Percentiles rank a stretch among this genome's conserved stretches.
Conservation (phyloP, 2,329 filamentous ascomycete genomes). For the Stachybotrys echinatus region DNA sequence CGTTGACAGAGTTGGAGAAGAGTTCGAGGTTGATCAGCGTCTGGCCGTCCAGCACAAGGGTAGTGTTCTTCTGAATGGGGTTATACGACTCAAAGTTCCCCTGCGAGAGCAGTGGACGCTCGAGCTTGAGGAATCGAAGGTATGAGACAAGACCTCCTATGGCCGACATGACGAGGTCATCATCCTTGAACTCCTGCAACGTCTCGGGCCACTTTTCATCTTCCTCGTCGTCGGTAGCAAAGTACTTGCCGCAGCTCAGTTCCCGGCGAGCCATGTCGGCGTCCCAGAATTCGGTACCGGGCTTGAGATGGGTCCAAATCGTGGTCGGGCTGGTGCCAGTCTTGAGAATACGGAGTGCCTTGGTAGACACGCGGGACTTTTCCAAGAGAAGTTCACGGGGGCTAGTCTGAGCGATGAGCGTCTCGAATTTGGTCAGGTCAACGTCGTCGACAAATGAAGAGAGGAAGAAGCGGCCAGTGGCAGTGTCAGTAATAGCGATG, state of each 20-base stretch:
- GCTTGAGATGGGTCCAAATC: constrained; percentile 90
- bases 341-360: constrained; percentile 86
- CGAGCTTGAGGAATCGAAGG: constrained; percentile 79
- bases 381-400: constrained; percentile 87
- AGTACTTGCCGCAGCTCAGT: constrained; percentile 75
- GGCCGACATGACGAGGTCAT: constrained; percentile 83
- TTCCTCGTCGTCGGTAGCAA: constrained; percentile 51
- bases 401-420: constrained; percentile 85
- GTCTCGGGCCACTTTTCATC: constrained; percentile 70
- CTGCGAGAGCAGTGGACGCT: constrained; percentile 79
- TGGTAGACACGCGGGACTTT: constrained; percentile 80
- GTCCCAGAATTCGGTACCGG: constrained; percentile 85
- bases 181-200: constrained; percentile 66
- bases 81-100: constrained; percentile 89
- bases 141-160: constrained; percentile 88
- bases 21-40: constrained; percentile 97
- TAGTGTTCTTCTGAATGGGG: constrained; percentile 86
- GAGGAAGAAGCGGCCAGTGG: constrained; percentile 92
- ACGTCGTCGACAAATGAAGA: constrained; percentile 87
- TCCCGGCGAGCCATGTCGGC: constrained; percentile 78
- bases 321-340: constrained; percentile 92
- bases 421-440: constrained; percentile 95
- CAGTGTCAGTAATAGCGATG: constrained; percentile 89
- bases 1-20: constrained; percentile 89
- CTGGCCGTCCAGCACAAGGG: constrained; percentile 88